Conservation (phyloP, 768 basidiomycete species). For the Wakefieldia striispora region DNA sequence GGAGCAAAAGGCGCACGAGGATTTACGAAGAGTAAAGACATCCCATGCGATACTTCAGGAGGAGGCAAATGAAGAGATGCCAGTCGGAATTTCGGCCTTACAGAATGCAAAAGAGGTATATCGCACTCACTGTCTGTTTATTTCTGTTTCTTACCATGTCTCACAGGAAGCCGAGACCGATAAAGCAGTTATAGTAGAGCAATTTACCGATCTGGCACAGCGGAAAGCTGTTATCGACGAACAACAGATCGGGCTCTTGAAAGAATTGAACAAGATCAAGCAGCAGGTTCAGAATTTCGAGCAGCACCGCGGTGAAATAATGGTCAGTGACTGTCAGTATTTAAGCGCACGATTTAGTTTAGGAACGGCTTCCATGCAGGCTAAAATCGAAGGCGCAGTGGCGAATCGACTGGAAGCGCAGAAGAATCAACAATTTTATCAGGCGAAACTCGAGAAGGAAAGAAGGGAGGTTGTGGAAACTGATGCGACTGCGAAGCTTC, state of each 20-base stretch:
- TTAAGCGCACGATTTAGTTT: neutral
- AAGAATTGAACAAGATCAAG: constrained; percentile 46
- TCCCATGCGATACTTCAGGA: constrained; percentile 44
- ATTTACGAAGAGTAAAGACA: constrained; percentile 34
- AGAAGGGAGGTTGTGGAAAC: constrained; percentile 42
- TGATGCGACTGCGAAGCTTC: constrained; percentile 45
- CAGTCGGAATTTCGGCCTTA: constrained; percentile 57
- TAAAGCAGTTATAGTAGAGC: constrained; percentile 44
- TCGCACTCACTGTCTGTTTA: neutral
- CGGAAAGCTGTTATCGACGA: constrained; percentile 49
- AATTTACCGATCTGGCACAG: constrained; percentile 46
- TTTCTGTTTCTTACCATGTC: constrained; percentile 1
- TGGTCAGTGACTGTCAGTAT: constrained; percentile 36
- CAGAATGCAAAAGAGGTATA: constrained; percentile 49
- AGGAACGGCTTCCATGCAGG: constrained; percentile 34
- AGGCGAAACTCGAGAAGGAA: constrained; percentile 52
- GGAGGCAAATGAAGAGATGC: constrained; percentile 68
- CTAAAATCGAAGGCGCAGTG: constrained; percentile 48
- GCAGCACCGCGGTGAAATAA: constrained; percentile 38
- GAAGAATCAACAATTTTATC: constrained; percentile 45
- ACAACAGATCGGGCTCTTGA: constrained; percentile 42
- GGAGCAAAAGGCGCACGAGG: constrained; percentile 23
- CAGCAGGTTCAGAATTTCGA: constrained; percentile 51
- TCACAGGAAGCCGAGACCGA: constrained; percentile 55
- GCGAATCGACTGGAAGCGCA: constrained; percentile 50